phyloP scores from a whole-genome alignment of 2,329 filamentous ascomycete genomes.

The Talaromyces sp. region DNA sequence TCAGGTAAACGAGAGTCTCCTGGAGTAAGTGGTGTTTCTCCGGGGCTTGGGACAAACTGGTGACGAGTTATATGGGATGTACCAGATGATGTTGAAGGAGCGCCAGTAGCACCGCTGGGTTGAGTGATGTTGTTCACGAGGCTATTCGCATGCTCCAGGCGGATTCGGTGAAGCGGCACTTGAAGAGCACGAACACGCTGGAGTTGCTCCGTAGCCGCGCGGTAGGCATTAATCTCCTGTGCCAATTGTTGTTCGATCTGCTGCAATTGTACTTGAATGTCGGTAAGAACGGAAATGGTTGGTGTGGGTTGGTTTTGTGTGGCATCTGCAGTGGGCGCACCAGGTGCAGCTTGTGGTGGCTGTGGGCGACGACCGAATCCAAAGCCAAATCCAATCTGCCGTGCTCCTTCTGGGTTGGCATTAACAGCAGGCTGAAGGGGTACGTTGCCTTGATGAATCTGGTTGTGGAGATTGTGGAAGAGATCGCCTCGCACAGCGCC shows the following conservation, averaged over 20 bases:
- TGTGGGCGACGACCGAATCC: conserved; percentile 40
- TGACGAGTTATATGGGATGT: conserved; percentile 26
- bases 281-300: conserved; percentile 26
- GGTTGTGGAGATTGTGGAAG: conserved; percentile 68
- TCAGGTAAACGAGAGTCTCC: conserved; percentile 53
- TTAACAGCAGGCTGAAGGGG: conserved; percentile 40
- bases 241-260: conserved; percentile 70
- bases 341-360: neutral
- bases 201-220: conserved; percentile 68
- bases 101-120: conserved; percentile 9
- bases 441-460: conserved; percentile 56
- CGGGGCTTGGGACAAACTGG: conserved; percentile 34
- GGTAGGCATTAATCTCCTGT: conserved; percentile 66
- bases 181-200: conserved; percentile 69
- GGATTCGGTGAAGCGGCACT: conserved; percentile 67
- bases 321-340: conserved; percentile 17
- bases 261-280: conserved; percentile 62
- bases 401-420: conserved; percentile 35
- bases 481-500: conserved; percentile 61
- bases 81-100: conserved; percentile 19
- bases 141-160: conserved; percentile 49
- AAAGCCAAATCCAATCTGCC: conserved; percentile 46
- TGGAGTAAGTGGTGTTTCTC: conserved; percentile 36
- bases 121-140: conserved; percentile 3
- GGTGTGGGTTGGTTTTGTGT: conserved; percentile 14